Conservation (phyloP, 495 filamentous ascomycete genomes). For the Penicillium angulare region DNA sequence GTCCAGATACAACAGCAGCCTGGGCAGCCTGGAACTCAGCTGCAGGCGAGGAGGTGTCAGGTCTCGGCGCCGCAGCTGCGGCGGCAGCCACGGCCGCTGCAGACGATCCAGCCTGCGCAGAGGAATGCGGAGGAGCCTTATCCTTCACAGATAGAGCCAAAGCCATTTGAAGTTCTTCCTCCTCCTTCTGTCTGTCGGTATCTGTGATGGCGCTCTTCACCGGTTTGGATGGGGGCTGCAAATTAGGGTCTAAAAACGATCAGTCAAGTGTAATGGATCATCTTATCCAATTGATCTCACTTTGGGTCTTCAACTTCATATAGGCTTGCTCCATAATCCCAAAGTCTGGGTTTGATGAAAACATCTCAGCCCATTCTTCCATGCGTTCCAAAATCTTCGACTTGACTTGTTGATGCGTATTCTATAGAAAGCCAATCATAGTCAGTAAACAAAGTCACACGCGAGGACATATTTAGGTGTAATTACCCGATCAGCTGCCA, state of each 20-base stretch:
- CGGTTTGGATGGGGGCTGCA: slow-evolving; percentile 90
- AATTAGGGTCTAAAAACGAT: slow-evolving; percentile 67
- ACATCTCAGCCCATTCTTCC: slow-evolving; percentile 96
- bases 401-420: slow-evolving; percentile 95
- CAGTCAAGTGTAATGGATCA: neutral
- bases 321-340: slow-evolving; percentile 98
- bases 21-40: slow-evolving; percentile 41
- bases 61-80: slow-evolving; percentile 20
- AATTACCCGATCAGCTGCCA: slow-evolving; percentile 78
- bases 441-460: neutral
- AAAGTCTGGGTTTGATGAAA: slow-evolving; percentile 82
- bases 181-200: slow-evolving; percentile 88
- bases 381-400: slow-evolving; percentile 95
- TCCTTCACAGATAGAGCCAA: slow-evolving; percentile 90
- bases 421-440: slow-evolving; percentile 44
- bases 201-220: slow-evolving; percentile 89
- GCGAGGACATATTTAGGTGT: neutral
- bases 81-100: slow-evolving; percentile 24
- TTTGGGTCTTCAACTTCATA: slow-evolving; percentile 77
- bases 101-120: slow-evolving; percentile 26
- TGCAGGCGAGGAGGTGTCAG: slow-evolving; percentile 35
- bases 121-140: slow-evolving; percentile 36
- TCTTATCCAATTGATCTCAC: slow-evolving; percentile 35
- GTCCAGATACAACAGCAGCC: slow-evolving; percentile 44
- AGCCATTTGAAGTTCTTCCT: slow-evolving; percentile 97